Conservation (phyloP, 1,284 basidiomycete species). For the Ustilago shanxiensis region DNA sequence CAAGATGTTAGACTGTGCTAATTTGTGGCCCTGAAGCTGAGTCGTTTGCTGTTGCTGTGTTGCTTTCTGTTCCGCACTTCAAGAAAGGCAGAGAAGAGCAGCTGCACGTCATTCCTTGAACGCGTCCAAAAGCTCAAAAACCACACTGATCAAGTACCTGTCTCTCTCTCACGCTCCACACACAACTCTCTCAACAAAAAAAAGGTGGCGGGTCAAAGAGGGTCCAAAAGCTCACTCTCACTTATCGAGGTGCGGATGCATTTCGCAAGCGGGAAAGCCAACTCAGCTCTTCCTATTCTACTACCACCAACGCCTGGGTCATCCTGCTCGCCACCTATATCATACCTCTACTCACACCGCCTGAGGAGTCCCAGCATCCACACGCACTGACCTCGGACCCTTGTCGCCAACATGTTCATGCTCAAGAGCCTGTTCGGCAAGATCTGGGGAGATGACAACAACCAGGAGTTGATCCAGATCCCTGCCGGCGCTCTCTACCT, state of each 20-base stretch:
- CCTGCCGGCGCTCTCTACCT: slow-evolving; percentile 92
- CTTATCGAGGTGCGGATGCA: too few relatives aligned
- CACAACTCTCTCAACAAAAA: neutral
- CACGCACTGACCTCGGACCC: neutral
- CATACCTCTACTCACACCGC: neutral
- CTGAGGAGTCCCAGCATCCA: too few relatives aligned
- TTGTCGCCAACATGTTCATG: slow-evolving; percentile 77
- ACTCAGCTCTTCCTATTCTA: slow-evolving; percentile 16
- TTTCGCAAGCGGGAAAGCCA: slow-evolving; percentile 6
- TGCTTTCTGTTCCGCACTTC: neutral
- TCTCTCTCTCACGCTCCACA: slow-evolving; percentile 22
- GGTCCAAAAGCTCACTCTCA: slow-evolving; percentile 10
- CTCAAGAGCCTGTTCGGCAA: slow-evolving; percentile 86
- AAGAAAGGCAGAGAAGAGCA: neutral
- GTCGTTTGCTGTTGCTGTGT: slow-evolving; percentile 38
- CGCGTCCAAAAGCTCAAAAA: slow-evolving; percentile 2
- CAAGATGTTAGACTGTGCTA: neutral
- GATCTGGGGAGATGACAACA: slow-evolving; percentile 79
- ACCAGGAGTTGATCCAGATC: slow-evolving; percentile 82
- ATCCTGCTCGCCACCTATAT: slow-evolving; percentile 4
- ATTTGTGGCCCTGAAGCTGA: too few relatives aligned
- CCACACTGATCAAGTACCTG: slow-evolving; percentile 19
- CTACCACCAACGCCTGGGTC: slow-evolving; percentile 23
- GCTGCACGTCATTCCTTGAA: slow-evolving; percentile 18
- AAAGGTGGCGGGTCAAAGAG: slow-evolving; percentile 5